phyloP scores from a whole-genome alignment of 352 stramenopile species.

The Pythium rhizo-oryzae region DNA sequence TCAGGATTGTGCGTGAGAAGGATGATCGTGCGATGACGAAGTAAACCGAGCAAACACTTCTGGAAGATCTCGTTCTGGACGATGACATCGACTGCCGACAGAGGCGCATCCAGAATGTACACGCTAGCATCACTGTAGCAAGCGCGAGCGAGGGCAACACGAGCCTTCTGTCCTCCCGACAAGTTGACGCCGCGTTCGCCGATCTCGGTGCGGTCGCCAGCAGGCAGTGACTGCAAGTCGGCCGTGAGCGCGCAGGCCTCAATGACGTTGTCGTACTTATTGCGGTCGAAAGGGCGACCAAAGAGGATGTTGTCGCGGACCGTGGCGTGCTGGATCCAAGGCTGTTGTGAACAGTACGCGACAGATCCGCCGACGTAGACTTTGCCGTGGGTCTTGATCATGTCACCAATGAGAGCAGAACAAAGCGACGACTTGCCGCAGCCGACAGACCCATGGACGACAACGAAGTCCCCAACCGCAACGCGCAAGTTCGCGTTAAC shows the following conservation, averaged over 20 bases:
- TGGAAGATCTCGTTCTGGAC: conserved; percentile 87
- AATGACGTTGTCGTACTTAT: conserved; percentile 45
- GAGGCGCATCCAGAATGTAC: conserved; percentile 89
- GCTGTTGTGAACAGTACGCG: conserved; percentile 74
- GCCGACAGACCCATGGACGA: conserved; percentile 89
- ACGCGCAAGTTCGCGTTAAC: conserved; percentile 67
- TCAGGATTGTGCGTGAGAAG: conserved; percentile 18
- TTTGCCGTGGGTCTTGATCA: conserved; percentile 21
- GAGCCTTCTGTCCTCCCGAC: conserved; percentile 55
- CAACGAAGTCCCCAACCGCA: conserved; percentile 74
- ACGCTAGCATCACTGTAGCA: conserved; percentile 54
- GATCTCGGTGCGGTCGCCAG: conserved; percentile 69
- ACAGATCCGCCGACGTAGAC: conserved; percentile 35
- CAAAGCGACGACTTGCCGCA: conserved; percentile 93
- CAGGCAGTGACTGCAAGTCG: conserved; percentile 45
- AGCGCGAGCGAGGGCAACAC: conserved; percentile 51
- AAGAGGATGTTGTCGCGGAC: conserved; percentile 90
- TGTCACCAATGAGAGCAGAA: conserved; percentile 92
- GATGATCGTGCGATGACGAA: conserved; percentile 17
- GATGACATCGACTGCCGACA: conserved; percentile 91
- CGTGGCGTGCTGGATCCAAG: conserved; percentile 81
- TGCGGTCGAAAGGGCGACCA: conserved; percentile 43
- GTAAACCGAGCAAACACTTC: conserved; percentile 23
- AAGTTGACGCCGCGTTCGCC: conserved; percentile 57
- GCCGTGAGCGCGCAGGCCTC: conserved; percentile 50